Conservation (phyloP, 1,284 basidiomycete genomes). For the Irpex sp. region DNA sequence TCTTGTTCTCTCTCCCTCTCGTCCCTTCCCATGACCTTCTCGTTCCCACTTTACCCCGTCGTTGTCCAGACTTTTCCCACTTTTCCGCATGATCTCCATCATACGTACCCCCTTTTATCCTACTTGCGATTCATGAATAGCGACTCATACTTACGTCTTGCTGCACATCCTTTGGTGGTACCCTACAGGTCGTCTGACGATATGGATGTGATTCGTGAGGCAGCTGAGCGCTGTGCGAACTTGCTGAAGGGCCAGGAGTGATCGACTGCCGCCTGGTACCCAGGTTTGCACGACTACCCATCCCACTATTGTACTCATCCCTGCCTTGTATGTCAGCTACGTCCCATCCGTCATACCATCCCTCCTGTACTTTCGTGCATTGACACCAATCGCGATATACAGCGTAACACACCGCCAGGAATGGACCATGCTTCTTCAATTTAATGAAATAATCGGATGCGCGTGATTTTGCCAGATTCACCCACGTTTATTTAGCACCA, state of each 20-base stretch:
- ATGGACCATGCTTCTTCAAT: no score
- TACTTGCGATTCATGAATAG: not conserved
- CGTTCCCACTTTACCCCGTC: not conserved
- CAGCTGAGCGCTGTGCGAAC: constrained; percentile 18
- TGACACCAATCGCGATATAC: no score
- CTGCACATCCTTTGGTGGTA: not conserved
- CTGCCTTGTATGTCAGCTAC: no score
- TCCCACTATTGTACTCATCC: no score
- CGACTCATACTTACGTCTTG: not conserved
- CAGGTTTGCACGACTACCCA: not conserved
- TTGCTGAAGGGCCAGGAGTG: constrained; percentile 4
- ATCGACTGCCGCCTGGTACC: not conserved
- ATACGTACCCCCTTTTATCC: not conserved
- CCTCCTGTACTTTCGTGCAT: no score
- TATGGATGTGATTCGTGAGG: constrained; percentile 11
- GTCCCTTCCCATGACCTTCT: not conserved
- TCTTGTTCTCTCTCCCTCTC: not conserved
- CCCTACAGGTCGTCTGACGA: constrained; percentile 21
- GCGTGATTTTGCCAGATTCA: not conserved
- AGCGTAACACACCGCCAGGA: no score
- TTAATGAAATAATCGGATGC: not conserved
- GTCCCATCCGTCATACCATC: no score
- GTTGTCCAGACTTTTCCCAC: not conserved
- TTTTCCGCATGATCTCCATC: not conserved
- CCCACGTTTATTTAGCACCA: not conserved